phyloP scores from a whole-genome alignment of 1,284 basidiomycete species.

The Violaceomyces palustris region DNA sequence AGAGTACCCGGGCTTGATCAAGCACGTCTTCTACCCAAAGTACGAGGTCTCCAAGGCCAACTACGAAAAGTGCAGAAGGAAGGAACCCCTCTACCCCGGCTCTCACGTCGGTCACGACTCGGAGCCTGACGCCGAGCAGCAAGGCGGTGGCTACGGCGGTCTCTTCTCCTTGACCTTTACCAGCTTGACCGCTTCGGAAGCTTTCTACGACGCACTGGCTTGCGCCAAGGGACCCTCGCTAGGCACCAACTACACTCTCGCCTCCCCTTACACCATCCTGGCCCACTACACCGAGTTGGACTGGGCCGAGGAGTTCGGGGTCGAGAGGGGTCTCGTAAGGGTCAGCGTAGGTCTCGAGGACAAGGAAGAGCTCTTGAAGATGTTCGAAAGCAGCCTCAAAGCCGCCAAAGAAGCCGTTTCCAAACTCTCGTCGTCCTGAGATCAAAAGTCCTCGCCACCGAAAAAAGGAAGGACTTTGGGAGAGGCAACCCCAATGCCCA shows the following conservation, averaged over 20 bases:
- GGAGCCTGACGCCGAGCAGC: conserved; percentile 4
- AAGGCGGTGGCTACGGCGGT: conserved; percentile 69
- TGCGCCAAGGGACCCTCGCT: conserved; percentile 88
- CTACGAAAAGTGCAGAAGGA: conserved; percentile 67
- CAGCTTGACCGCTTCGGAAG: conserved; percentile 63
- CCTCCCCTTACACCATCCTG: conserved; percentile 85
- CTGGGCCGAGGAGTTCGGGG: conserved; percentile 83
- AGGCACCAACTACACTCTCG: conserved; percentile 93
- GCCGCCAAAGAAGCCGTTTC: conserved; percentile 58
- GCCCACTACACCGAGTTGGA: conserved; percentile 87
- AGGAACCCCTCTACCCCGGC: conserved; percentile 5
- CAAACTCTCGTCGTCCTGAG: background rate
- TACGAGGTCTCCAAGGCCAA: conserved; percentile 66
- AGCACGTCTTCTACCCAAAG: conserved; percentile 84
- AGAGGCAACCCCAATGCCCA: background rate
- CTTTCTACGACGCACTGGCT: conserved; percentile 80
- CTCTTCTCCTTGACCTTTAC: conserved; percentile 87
- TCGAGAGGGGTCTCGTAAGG: conserved; percentile 77
- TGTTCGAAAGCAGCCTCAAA: conserved; percentile 65
- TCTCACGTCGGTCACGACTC: background rate
- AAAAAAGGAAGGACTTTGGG: background rate
- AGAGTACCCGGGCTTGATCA: conserved; percentile 59
- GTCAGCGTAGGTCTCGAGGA: conserved; percentile 89
- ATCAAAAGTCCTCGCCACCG: background rate
- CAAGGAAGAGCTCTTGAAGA: conserved; percentile 60